Evolutionary conservation across 495 filamentous ascomycete species (phyloP).

Genomic region (Hypomontagnella monticulosa): DNA sequence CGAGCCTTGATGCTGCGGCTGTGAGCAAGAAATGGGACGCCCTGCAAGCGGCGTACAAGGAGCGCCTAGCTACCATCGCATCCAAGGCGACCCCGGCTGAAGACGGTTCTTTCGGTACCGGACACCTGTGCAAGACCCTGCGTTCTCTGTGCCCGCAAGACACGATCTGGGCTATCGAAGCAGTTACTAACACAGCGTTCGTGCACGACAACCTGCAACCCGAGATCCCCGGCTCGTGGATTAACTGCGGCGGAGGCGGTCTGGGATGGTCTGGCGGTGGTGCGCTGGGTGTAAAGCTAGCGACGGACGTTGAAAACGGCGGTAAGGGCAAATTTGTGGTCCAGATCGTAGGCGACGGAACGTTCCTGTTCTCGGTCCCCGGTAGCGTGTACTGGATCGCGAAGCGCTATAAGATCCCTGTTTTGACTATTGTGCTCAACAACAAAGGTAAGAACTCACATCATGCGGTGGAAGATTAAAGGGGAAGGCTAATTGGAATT

Average conservation of each 20-base stretch:
- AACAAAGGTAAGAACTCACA: slow-evolving; percentile 72
- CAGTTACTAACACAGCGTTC: slow-evolving; percentile 82
- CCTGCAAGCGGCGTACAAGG: slow-evolving; percentile 67
- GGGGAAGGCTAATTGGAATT: slow-evolving; percentile 16
- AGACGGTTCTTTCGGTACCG: slow-evolving; percentile 73
- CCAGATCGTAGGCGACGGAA: slow-evolving; percentile 93
- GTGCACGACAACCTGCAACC: slow-evolving; percentile 85
- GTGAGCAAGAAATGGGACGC: slow-evolving; percentile 61
- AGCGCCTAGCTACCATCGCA: slow-evolving; percentile 67
- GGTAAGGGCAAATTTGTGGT: slow-evolving; percentile 86
- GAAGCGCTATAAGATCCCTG: slow-evolving; percentile 83
- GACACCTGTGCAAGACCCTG: slow-evolving; percentile 73
- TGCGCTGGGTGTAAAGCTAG: slow-evolving; percentile 88
- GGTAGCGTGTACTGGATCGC: slow-evolving; percentile 94
- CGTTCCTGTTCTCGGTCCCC: slow-evolving; percentile 88
- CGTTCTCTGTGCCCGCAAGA: slow-evolving; percentile 73
- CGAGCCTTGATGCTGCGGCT: slow-evolving; percentile 57
- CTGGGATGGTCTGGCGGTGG: slow-evolving; percentile 96
- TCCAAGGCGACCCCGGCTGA: slow-evolving; percentile 63
- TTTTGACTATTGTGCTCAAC: slow-evolving; percentile 91
- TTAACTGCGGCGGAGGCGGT: slow-evolving; percentile 94
- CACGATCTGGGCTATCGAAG: slow-evolving; percentile 87
- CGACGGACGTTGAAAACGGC: slow-evolving; percentile 68
- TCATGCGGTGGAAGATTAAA: background rate
- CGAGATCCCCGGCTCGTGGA: slow-evolving; percentile 80